These are phyloP conservation scores for Globisporangium solare DNA, from an alignment of 352 stramenopile genomes.

Conservation along the genomic window DNA sequence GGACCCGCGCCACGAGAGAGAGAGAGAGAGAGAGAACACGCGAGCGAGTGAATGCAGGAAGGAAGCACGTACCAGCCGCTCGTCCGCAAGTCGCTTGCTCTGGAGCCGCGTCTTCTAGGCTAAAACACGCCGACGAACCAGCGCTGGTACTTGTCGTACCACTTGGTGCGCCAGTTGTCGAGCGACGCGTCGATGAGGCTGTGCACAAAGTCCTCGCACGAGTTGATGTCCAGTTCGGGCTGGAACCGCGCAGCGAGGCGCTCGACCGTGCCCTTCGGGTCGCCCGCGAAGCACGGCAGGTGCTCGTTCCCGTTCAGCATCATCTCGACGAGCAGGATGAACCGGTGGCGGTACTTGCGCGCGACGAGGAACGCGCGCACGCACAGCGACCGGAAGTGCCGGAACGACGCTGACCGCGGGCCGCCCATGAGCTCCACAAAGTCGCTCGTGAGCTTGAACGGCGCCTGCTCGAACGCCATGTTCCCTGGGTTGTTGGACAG, in stretches of 20 bases:
- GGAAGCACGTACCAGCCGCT: too few relatives aligned
- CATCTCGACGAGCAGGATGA: constrained; percentile 96
- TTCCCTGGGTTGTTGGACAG: constrained; percentile 92
- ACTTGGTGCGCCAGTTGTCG: constrained; percentile 96
- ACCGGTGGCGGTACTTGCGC: constrained; percentile 92
- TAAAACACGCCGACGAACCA: constrained; percentile 90
- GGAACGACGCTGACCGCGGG: constrained; percentile 89
- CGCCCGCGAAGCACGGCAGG: constrained; percentile 93
- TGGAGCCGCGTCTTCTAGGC: background rate
- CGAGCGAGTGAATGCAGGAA: too few relatives aligned
- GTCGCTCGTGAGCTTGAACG: constrained; percentile 97
- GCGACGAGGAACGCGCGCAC: constrained; percentile 95
- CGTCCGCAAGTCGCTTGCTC: too few relatives aligned
- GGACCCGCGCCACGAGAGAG: too few relatives aligned
- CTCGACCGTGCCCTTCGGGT: constrained; percentile 89
- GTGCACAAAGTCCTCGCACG: constrained; percentile 94
- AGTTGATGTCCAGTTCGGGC: constrained; percentile 92
- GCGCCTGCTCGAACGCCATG: constrained; percentile 93
- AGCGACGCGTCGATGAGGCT: constrained; percentile 94
- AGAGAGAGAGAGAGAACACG: too few relatives aligned
- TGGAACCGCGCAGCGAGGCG: constrained; percentile 91
- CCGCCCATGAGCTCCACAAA: constrained; percentile 96
- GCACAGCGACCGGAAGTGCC: constrained; percentile 93
- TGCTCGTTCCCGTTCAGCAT: constrained; percentile 96
- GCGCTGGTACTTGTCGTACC: constrained; percentile 95